Evolutionary conservation across 1,284 basidiomycete species (phyloP), one percentile per base, ranked within the genome.

Genomic region (Microbotryomycetes sp.): DNA sequence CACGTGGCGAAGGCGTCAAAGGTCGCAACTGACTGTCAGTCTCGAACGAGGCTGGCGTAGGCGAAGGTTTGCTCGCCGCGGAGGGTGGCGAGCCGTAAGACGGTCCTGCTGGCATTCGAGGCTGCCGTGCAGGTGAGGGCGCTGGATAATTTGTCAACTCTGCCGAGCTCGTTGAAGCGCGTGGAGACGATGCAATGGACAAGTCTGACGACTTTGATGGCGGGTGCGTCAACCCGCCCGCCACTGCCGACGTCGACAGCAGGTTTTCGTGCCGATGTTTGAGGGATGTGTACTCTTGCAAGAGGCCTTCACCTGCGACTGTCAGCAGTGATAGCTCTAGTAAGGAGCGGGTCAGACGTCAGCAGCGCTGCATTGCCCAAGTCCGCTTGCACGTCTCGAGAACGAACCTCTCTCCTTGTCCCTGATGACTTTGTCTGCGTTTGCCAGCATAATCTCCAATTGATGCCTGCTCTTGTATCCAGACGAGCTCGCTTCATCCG

Each of bases 371-470:
- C 54, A 31, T 52, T 35, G 30, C 21, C 41, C 41, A 46, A 73
- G 83, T 61, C 72, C n/a, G n/a, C n/a, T n/a, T n/a, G n/a, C n/a
- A n/a, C n/a, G n/a, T n/a, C n/a, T n/a, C n/a, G n/a, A n/a, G n/a
- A n/a, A n/a, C n/a, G n/a, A n/a, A 87, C 88, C 87, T 70, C 81
- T 80, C 75, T 88, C 87, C 49, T 87, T 80, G 60, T 85, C 83
- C 71, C 83, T 85, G 64, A 91, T 89, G 51, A 89, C 77, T 58
- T 78, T 80, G 63, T 85, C 62, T n/a, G 73, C 73, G 28, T 71
- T 66, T 5, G 59, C 46, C 15, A 75, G 63, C 59, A 74, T 76
- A 45, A 80, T 80, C 9, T 83, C 81, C 49, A 89, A 79, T 68
- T 89, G 87, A 64, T 85, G 85, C 46, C 82, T 78, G n/a, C 85